Evolutionary conservation across 163 green algal genomes (phyloP), one percentile per base, ranked within the genome.

Genomic region (Prototheca stagnorum): DNA sequence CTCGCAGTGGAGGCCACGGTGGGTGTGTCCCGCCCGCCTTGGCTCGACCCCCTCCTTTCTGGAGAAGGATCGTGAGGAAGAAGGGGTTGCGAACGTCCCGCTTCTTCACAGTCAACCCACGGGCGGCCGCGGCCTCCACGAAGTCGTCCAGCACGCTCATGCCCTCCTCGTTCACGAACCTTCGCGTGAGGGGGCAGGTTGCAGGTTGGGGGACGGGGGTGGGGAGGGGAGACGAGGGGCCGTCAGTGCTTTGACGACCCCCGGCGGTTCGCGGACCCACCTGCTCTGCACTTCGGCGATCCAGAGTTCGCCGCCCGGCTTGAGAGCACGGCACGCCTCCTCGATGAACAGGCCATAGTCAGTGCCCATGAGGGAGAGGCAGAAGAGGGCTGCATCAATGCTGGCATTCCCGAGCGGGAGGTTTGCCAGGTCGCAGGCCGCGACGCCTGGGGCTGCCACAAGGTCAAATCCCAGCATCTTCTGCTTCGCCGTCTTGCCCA

Each of bases 341-440:
- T 50, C 20, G n/a, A 97, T 43, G 58, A 84, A 93, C 3, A 39
- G 34, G 1, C 53, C 54, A 49, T 96, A 96, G 57, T 95, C 85
- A 11, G 72, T 89, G 37, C 86, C 86, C 90, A 98, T 98, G 8
- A 97, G 68, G 0, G 84, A 80, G 9, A 97, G 68, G 44, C 78
- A 95, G 67, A 94, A 93, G 8, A 96, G 60, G 1, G 78, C 83
- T 0, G 72, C 77, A 48, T 97, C 76, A n/a, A 84, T 60, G 17
- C 49, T 61, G n/a, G 24, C 65, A 22, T 39, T 42, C 1, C 21
- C 15, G 47, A 88, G 52, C n/a, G 82, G 82, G n/a, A 80, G 68
- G 22, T 67, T 29, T 2, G 84, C 79, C 84, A 97, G 95, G 73
- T 97, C 92, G 75, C 85, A 96, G 5, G 80, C 80, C n/a, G 88